Percentiles rank a stretch among this genome's conserved stretches.
phyloP scores from a whole-genome alignment of 768 basidiomycete genomes.

The Saitozyma podzolica region DNA sequence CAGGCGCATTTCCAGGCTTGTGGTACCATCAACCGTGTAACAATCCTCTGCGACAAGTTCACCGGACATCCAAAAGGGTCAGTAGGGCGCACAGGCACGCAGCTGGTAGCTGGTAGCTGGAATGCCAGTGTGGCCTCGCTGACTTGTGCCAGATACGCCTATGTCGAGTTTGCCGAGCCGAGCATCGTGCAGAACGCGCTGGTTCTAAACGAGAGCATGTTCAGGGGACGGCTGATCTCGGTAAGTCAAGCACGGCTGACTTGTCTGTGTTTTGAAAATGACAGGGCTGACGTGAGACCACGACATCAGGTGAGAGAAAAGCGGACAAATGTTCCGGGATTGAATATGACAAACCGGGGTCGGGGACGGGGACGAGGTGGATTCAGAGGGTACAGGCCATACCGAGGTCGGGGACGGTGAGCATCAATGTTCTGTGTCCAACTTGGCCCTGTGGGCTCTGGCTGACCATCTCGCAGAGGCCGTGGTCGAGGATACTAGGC shows the following conservation, averaged over 20 bases:
- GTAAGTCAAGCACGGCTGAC: conserved; percentile 56
- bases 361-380: conserved; percentile 65
- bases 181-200: conserved; percentile 86
- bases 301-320: conserved; percentile 93
- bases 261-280: neutral
- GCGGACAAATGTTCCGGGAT: conserved; percentile 92
- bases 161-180: conserved; percentile 96
- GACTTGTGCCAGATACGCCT: conserved; percentile 71
- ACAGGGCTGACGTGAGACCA: conserved; percentile 6
- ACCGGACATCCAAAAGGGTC: conserved; percentile 99
- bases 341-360: conserved; percentile 69
- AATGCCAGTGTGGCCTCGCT: no score
- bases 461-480: conserved; percentile 10
- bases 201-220: conserved; percentile 92
- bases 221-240: conserved; percentile 89
- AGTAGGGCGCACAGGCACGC: conserved; percentile 17
- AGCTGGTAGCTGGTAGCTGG: neutral
- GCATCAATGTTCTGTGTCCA: conserved; percentile 4
- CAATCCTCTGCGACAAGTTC: conserved; percentile 99
- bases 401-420: conserved; percentile 29
- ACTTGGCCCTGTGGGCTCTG: neutral
- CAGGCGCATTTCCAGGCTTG: conserved; percentile 96
- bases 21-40: conserved; percentile 97
- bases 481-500: conserved; percentile 26
- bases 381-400: conserved; percentile 14